Percentiles rank a stretch among this genome's conserved stretches.
Evolutionary conservation across 257 asterid genomes (phyloP).

Genomic region (Capsicum chinense): DNA sequence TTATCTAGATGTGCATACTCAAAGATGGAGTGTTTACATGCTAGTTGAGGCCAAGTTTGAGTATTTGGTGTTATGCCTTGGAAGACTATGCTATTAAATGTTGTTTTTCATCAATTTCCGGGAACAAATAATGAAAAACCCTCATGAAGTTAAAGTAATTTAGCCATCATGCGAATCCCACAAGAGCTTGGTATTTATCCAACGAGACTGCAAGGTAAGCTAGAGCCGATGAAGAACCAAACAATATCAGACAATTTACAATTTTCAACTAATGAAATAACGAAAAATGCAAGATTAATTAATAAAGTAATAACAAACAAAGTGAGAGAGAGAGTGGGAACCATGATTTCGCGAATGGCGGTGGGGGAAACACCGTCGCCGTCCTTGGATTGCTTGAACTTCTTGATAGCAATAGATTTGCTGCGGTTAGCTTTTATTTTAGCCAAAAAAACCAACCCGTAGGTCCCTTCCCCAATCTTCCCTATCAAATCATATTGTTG

Average conservation of each 20-base stretch:
- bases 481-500: constrained; percentile 94
- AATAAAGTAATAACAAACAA: neutral
- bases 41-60: no score
- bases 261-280: no score
- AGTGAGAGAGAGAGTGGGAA: constrained; percentile 18
- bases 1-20: no score
- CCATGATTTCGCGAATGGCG: constrained; percentile 99
- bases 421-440: constrained; percentile 77
- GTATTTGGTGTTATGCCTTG: no score
- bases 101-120: no score
- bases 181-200: neutral
- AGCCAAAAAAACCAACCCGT: constrained; percentile 93
- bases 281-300: no score
- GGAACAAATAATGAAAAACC: no score
- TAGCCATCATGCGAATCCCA: neutral
- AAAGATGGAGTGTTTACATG: no score
- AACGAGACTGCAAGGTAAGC: neutral
- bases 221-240: neutral
- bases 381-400: constrained; percentile 97
- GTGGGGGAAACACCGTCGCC: constrained; percentile 99
- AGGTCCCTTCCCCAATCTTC: constrained; percentile 95
- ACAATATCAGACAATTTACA: no score
- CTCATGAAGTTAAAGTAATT: neutral
- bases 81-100: no score
- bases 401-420: constrained; percentile 91